These are phyloP conservation scores for Cornus suecica DNA, from an alignment of 148 eudicot genomes.

Conservation along the genomic window DNA sequence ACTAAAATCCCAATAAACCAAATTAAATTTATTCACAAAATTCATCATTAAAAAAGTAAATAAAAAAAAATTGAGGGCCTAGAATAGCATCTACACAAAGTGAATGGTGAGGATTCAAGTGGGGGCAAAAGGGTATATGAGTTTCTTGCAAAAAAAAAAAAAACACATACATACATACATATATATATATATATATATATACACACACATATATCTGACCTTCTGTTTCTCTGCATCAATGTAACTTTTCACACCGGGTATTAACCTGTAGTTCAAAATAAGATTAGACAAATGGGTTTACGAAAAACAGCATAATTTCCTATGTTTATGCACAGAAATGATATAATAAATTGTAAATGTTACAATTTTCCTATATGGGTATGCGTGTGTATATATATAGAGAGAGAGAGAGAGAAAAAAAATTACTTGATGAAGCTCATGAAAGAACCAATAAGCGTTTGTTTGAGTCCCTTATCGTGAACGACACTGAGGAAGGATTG, in stretches of 20 bases:
- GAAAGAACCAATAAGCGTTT: slow-evolving; percentile 43
- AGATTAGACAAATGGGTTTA: background rate
- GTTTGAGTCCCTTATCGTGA: slow-evolving; percentile 58
- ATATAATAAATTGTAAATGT: no score
- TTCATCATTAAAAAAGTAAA: background rate
- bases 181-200: no score
- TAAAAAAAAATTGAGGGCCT: background rate
- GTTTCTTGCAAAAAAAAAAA: no score
- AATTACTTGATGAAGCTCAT: slow-evolving; percentile 67
- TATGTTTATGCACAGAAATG: background rate
- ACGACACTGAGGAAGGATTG: slow-evolving; percentile 37
- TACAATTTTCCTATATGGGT: no score
- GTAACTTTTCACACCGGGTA: slow-evolving; percentile 79
- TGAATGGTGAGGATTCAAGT: no score
- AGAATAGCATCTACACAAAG: no score
- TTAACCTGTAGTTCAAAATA: slow-evolving; percentile 37
- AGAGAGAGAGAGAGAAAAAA: background rate
- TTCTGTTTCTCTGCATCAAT: slow-evolving; percentile 85
- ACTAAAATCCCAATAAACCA: background rate
- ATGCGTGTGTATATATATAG: background rate
- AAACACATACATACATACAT: no score
- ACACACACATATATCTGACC: slow-evolving; percentile 50
- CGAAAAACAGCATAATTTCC: no score
- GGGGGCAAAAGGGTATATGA: no score
- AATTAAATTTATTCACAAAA: background rate